Evolutionary conservation across 768 basidiomycete species (phyloP), one percentile per base, ranked within the genome.

Genomic region (Austroboletus festivus): DNA sequence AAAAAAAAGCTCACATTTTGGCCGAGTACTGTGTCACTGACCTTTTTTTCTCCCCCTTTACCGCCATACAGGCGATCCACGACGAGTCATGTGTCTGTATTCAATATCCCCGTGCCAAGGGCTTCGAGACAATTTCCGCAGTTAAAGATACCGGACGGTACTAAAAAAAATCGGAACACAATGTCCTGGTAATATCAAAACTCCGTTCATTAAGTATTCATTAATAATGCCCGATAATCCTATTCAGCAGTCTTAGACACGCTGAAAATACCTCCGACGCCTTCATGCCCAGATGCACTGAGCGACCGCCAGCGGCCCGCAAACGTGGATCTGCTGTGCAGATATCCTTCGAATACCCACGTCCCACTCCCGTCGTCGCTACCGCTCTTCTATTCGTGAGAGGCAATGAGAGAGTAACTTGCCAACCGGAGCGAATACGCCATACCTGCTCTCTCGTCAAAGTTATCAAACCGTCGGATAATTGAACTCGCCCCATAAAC

Each of bases 391-490:
- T 82, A 53, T 42, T 22, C 22, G 52, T 50, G 28, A 35, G 16
- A 23, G 19, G 10, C 33, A 24, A 39, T 51, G 23, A 45, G 48
- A 56, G 30, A 21, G 7, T 6, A 15, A 15, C 31, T 23, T 30
- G 15, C 8, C n/a, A 30, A 24, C 24, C 24, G 22, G 50, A 28
- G 44, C 47, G 11, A 57, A 53, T 48, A 45, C 28, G 44, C 51
- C 79, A 52, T 57, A 85, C 83, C 56, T 82, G 78, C 67, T 80
- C 74, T 60, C 85, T 76, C 62, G 76, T 77, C 61, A 88, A 68
- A 41, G 73, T 70, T 52, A 89, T 75, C 56, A 73, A 64, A 16
- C 86, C 86, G 60, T 85, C 80, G 33, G 70, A 69, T 22, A 69
- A 51, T 28, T 77, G 70, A 38, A 86, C 73, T 21, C 78, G 70